Base-by-base conservation (phyloP, 257 asterid genomes). In the Craterostigma plantagineum region DNA sequence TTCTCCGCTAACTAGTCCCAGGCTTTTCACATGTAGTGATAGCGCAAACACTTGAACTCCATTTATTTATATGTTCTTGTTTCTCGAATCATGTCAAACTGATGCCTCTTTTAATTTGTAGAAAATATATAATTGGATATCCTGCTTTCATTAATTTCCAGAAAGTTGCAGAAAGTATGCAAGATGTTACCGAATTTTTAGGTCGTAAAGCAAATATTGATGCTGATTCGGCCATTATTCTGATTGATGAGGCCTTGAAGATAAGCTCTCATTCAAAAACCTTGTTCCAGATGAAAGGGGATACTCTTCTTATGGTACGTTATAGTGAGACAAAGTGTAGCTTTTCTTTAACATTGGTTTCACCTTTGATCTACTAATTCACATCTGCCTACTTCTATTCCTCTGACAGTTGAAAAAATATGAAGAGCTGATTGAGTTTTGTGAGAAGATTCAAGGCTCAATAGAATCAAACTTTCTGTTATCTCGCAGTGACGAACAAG, bases 221-320 rank as follows among this genome's bases (percentile, higher is more conserved):
- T 63, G 50, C 67, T 12, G 92, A 77, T 18, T 55, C 51, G 60
- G 95, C 92, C 40, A 45, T 74, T 69, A 57, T 58, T 59, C 53
- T 72, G 46, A 65, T 90, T 61, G 58, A 75, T 39, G 87, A 79
- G 66, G 94, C 77, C 51, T 70, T 90, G 66, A 30, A 18, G 15
- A 79, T 83, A 57, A 77, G 98, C 73, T 62, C 84, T 49, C 66
- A 54, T 46, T 73, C 92, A 7, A 85, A 64, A 44, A 63, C 60
- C 40, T 61, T 90, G 50, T 71, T 83, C 54, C 84, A 79, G 57
- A 70, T 63, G 76, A 90, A 90, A 66, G 95, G 65, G 52, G 81
- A 73, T 48, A 76, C 84, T 64, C 91, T 90, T 72, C 71, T 79
- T 57, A 60, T 59, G 95, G 98, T 87, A 59, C 50, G 17, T 43